phyloP scores from a whole-genome alignment of 768 basidiomycete species.

The Termitomyces sp. region DNA sequence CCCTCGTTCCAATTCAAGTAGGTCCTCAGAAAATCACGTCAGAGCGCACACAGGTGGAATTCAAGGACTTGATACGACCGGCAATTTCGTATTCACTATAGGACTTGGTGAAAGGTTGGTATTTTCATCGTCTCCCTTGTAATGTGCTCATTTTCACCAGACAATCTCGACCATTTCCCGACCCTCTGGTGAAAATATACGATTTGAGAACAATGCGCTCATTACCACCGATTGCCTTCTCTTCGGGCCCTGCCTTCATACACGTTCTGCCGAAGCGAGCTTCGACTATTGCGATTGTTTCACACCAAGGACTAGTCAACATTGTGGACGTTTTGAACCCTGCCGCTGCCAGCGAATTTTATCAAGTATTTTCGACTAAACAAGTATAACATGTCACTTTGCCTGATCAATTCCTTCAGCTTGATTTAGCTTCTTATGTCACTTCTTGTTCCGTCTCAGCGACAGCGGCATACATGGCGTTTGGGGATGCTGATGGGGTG shows the following conservation, averaged over 20 bases:
- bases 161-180: constrained; percentile 83
- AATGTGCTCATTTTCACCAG: constrained; percentile 34
- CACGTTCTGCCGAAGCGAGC: constrained; percentile 74
- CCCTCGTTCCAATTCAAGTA: constrained; percentile 56
- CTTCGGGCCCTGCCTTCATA: constrained; percentile 84
- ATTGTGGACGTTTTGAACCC: constrained; percentile 78
- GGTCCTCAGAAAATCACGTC: constrained; percentile 51
- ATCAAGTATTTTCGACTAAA: constrained; percentile 53
- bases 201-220: constrained; percentile 83
- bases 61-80: constrained; percentile 75
- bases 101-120: constrained; percentile 80
- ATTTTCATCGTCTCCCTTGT: not conserved
- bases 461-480: constrained; percentile 87
- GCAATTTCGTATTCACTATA: constrained; percentile 81
- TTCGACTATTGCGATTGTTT: constrained; percentile 71
- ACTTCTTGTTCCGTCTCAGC: constrained; percentile 81
- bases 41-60: constrained; percentile 82
- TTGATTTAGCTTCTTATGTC: constrained; percentile 72
- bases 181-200: constrained; percentile 90
- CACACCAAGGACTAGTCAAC: constrained; percentile 80
- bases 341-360: constrained; percentile 66
- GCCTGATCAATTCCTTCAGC: constrained; percentile 31
- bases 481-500: constrained; percentile 83
- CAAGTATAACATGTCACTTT: not conserved
- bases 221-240: constrained; percentile 83